These are phyloP conservation scores for Candida ovalis DNA, from an alignment of 805 yeast species.

Conservation along the genomic window DNA sequence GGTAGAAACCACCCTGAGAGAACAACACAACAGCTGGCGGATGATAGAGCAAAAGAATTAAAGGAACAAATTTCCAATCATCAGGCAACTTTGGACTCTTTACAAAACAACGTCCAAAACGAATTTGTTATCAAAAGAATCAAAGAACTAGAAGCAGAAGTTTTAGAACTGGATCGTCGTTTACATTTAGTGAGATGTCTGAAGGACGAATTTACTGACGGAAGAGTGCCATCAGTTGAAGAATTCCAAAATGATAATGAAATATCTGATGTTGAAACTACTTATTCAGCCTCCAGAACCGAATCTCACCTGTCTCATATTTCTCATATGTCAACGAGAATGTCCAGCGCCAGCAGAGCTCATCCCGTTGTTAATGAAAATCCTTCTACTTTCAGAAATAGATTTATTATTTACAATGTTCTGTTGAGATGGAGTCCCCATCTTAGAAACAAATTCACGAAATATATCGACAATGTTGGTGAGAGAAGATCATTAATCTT, in stretches of 20 bases:
- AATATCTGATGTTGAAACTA: conserved; percentile 18
- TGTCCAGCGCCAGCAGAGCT: conserved; percentile 10
- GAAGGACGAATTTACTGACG: conserved; percentile 22
- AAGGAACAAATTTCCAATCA: conserved; percentile 34
- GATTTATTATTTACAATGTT: conserved; percentile 73
- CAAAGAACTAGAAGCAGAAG: conserved; percentile 20
- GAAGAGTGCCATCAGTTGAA: conserved; percentile 25
- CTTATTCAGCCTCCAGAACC: conserved; percentile 13
- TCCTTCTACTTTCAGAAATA: conserved; percentile 40
- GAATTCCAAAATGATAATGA: conserved; percentile 23
- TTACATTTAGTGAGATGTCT: conserved; percentile 22
- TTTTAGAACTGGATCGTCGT: conserved; percentile 31
- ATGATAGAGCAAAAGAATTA: conserved; percentile 35
- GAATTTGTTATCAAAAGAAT: conserved; percentile 12
- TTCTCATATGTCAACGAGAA: conserved; percentile 7
- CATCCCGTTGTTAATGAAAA: conserved; percentile 33
- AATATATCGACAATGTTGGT: conserved; percentile 41
- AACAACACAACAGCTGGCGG: conserved; percentile 46
- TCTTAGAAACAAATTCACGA: conserved; percentile 56
- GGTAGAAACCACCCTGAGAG: conserved; percentile 53
- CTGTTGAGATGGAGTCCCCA: conserved; percentile 74
- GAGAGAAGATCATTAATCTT: conserved; percentile 27
- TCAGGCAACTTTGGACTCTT: conserved; percentile 24
- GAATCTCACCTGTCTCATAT: conserved; percentile 13
- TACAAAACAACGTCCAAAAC: conserved; percentile 9